Evolutionary conservation across 2,329 filamentous ascomycete species (phyloP), one percentile per base, ranked within the genome.

Genomic region (Cercospora beticola): DNA sequence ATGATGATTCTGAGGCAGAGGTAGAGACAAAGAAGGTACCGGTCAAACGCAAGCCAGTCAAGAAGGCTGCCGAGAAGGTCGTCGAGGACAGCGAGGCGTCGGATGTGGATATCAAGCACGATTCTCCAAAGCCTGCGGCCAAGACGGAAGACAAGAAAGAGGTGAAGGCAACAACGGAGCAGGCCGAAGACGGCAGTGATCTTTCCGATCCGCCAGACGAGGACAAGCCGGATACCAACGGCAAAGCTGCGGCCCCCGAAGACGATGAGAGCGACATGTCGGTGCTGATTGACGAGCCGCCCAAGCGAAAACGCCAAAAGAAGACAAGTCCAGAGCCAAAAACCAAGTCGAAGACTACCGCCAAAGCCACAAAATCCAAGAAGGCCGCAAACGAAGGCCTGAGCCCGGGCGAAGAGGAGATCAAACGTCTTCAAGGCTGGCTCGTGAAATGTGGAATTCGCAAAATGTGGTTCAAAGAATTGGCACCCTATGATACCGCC

Each of bases 361-460:
- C 83, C 8, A 79, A 81, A 61, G 49, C 76, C 21, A 68, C 74
- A 7, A 74, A 77, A 36, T 54, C 77, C 0, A 28, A 76, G 66
- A 36, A 76, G 79, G 64, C 65, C 5, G 62, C 62, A 6, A 62
- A 63, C 23, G 73, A 74, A 31, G 81, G 85, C 40, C 73, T 82
- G 1, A 83, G 89, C 18, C 87, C 90, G 0, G 87, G 93, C 69
- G 88, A 92, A 68, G 89, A 87, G 3, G 92, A 97, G 78, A 91
- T 97, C 77, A 98, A 97, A 80, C 91, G 89, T 60, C 84, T 98
- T 3, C 94, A 98, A 81, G 87, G 89, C 8, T 93, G 94, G 80
- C 86, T 99, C 6, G 82, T 90, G 57, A 97, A 97, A 80, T 99
- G 94, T 76, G 94, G 94, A 31, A 88, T 97, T 65, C 90, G 93